These are phyloP conservation scores for Circinella minor DNA, from an alignment of 371 early-diverging fungal genomes.

Conservation along the genomic window DNA sequence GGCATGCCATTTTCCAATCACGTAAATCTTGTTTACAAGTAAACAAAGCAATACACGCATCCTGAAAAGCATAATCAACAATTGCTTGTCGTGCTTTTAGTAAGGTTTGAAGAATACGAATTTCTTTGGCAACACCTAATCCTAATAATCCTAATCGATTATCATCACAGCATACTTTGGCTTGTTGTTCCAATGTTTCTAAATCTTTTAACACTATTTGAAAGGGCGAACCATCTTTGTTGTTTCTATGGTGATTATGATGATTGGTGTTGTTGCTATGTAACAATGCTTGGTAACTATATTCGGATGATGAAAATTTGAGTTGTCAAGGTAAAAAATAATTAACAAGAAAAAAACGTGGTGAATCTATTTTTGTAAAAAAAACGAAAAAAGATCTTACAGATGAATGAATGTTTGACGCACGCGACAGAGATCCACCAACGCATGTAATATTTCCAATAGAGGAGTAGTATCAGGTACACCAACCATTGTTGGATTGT, in stretches of 20 bases:
- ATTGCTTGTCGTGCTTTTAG: constrained; percentile 52
- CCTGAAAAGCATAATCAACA: constrained; percentile 60
- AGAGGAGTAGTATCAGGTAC: constrained; percentile 19
- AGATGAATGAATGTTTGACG: constrained; percentile 43
- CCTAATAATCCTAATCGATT: constrained; percentile 46
- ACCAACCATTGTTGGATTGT: constrained; percentile 3
- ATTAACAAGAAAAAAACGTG: not conserved
- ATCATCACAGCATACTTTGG: constrained; percentile 10
- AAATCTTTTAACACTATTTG: constrained; percentile 19
- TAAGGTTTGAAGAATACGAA: constrained; percentile 43
- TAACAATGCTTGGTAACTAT: constrained; percentile 12
- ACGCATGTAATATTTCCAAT: constrained; percentile 26
- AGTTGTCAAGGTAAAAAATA: too few species aligned
- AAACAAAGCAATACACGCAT: constrained; percentile 56
- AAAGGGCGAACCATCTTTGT: not conserved
- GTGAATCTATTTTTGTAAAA: not conserved
- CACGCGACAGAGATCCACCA: constrained; percentile 32
- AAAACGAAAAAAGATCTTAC: constrained; percentile 16
- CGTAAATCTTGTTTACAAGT: constrained; percentile 43
- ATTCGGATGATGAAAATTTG: too few species aligned
- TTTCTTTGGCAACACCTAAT: constrained; percentile 51
- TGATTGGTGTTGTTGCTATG: constrained; percentile 12
- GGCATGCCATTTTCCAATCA: constrained; percentile 55
- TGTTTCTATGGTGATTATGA: not conserved
- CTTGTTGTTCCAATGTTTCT: constrained; percentile 3